phyloP scores from a whole-genome alignment of 1,284 basidiomycete species.

The Malassezia globosa region DNA sequence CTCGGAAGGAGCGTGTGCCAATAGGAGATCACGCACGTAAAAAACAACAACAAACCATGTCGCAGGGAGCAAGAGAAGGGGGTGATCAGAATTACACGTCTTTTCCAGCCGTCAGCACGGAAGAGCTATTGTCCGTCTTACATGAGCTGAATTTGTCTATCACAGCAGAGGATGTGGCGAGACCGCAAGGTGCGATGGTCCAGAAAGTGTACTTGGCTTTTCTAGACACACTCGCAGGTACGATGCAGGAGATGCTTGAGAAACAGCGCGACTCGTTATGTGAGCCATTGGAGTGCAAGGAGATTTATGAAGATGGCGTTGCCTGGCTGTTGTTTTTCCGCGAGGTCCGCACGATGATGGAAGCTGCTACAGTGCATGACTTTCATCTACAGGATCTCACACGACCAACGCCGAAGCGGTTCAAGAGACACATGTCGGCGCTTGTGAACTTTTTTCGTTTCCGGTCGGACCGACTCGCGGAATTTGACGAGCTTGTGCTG shows the following conservation, averaged over 20 bases:
- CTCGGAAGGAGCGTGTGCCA: no score
- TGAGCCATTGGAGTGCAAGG: conserved; percentile 23
- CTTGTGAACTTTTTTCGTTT: conserved; percentile 46
- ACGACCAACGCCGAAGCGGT: conserved; percentile 37
- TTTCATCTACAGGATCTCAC: conserved; percentile 42
- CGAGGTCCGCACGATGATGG: conserved; percentile 42
- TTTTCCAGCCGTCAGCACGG: conserved; percentile 33
- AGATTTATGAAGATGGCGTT: conserved; percentile 32
- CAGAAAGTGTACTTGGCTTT: conserved; percentile 35
- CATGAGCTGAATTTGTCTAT: conserved; percentile 30
- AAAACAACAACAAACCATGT: no score
- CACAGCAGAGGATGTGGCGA: conserved; percentile 31
- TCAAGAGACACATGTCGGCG: conserved; percentile 41
- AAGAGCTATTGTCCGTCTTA: conserved; percentile 33
- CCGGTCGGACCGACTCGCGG: conserved; percentile 46
- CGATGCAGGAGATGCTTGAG: conserved; percentile 33
- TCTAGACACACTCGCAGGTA: conserved; percentile 32
- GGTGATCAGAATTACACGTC: conserved; percentile 35
- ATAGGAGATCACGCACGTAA: no score
- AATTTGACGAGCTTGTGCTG: conserved; percentile 57
- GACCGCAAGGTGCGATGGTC: conserved; percentile 27
- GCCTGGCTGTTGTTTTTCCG: conserved; percentile 37
- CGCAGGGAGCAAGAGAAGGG: no score
- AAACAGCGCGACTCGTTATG: conserved; percentile 22
- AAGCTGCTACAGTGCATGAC: conserved; percentile 34